These are phyloP conservation scores for Scheffersomyces coipomensis DNA, from an alignment of 805 yeast genomes.

Conservation along the genomic window DNA sequence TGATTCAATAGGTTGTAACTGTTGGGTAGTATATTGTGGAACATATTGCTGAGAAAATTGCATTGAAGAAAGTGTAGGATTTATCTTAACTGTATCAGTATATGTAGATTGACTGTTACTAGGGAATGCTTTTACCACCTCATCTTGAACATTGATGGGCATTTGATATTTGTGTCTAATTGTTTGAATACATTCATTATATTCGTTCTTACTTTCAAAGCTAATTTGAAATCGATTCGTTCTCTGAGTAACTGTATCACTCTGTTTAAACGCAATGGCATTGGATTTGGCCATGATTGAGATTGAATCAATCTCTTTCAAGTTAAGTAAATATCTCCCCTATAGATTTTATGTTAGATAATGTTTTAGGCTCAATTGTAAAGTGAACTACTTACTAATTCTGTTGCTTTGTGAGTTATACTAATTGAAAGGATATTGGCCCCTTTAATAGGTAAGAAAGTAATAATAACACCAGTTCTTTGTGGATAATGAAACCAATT, in stretches of 20 bases:
- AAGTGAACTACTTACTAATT: conserved; percentile 14
- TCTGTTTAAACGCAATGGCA: conserved; percentile 26
- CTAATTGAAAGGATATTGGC: conserved; percentile 5
- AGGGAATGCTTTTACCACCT: no score
- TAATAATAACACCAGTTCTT: conserved; percentile 19
- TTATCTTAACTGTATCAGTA: background rate
- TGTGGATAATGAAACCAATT: conserved; percentile 33
- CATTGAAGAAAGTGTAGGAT: background rate
- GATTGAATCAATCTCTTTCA: conserved; percentile 3
- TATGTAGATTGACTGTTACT: no score
- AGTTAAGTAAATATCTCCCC: conserved; percentile 8
- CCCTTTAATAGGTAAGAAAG: conserved; percentile 9
- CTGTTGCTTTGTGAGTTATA: conserved; percentile 19
- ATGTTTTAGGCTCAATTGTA: no score
- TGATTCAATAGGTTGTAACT: background rate
- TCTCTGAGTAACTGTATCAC: conserved; percentile 15
- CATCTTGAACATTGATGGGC: background rate
- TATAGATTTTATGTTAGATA: conserved; percentile 5
- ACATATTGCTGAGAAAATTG: background rate
- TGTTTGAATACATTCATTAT: conserved; percentile 7
- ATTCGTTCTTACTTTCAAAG: conserved; percentile 12
- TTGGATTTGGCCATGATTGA: conserved; percentile 22
- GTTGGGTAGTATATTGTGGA: background rate
- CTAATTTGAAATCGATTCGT: conserved; percentile 28
- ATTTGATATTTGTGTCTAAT: conserved; percentile 1